Evolutionary conservation across 306 rosid species (phyloP).

Genomic region (Alnus rubra): DNA sequence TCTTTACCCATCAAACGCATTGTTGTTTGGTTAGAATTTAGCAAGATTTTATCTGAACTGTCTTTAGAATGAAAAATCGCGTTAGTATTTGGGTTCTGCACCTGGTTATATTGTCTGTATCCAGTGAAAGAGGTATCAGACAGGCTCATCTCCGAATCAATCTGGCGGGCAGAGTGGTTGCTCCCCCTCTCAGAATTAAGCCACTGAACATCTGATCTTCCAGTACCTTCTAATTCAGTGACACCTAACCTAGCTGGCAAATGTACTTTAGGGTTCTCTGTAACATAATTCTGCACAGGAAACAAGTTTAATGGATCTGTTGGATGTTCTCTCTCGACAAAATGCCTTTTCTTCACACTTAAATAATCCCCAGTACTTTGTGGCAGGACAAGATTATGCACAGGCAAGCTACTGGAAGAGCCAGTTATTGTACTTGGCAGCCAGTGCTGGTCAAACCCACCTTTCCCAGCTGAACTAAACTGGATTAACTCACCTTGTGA

Average conservation of each 20-base stretch:
- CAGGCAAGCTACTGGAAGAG: conserved; percentile 49
- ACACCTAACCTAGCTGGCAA: conserved; percentile 61
- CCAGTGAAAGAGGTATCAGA: conserved; percentile 40
- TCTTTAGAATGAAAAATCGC: conserved; percentile 44
- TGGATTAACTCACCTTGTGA: conserved; percentile 88
- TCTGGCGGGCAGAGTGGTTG: conserved; percentile 38
- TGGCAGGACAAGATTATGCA: conserved; percentile 30
- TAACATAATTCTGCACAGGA: conserved; percentile 38
- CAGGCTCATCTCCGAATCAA: conserved; percentile 42
- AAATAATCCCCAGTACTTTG: conserved; percentile 42
- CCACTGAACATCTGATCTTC: conserved; percentile 48
- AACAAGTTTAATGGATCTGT: conserved; percentile 45
- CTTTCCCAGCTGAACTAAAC: conserved; percentile 57
- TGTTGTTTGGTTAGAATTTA: conserved; percentile 65
- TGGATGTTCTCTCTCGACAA: conserved; percentile 48
- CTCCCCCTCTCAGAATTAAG: conserved; percentile 45
- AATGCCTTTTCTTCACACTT: conserved; percentile 41
- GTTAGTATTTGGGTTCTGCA: conserved; percentile 42
- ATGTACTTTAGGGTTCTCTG: conserved; percentile 32
- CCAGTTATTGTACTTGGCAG: conserved; percentile 39
- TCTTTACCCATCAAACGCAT: conserved; percentile 99
- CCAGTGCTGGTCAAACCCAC: conserved; percentile 43
- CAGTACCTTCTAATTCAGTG: conserved; percentile 45
- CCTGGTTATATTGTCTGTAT: conserved; percentile 44
- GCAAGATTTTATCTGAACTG: conserved; percentile 41